A percentile compares a stretch with the other conserved stretches of the same genome.
phyloP scores from a whole-genome alignment of 2,329 filamentous ascomycete genomes.

The Aspergillus flavus region DNA sequence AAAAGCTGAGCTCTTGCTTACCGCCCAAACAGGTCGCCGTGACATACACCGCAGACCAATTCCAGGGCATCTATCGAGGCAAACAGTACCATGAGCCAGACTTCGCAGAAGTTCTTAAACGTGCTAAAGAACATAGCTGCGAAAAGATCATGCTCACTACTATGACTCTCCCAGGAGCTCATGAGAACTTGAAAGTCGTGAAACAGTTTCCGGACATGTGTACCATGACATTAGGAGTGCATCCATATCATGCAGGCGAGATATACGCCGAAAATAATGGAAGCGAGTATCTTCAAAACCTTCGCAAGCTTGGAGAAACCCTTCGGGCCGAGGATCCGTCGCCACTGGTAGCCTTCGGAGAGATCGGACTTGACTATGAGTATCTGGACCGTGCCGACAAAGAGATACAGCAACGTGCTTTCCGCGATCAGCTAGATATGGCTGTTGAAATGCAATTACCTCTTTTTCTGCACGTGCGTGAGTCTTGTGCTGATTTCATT shows the following conservation, averaged over 20 bases:
- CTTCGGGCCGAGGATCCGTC: constrained; percentile 28
- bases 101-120: constrained; percentile 36
- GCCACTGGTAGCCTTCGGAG: constrained; percentile 51
- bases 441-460: constrained; percentile 39
- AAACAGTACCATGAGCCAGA: constrained; percentile 54
- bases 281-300: constrained; percentile 17
- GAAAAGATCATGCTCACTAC: constrained; percentile 33
- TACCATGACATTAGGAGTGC: constrained; percentile 53
- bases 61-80: constrained; percentile 54
- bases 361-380: constrained; percentile 56
- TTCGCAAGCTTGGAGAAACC: constrained; percentile 22
- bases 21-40: constrained; percentile 27
- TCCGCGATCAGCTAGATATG: constrained; percentile 47
- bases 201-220: constrained; percentile 37
- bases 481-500: constrained; percentile 49
- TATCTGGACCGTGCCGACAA: constrained; percentile 48
- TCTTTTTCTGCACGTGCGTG: constrained; percentile 40
- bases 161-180: constrained; percentile 45
- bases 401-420: constrained; percentile 44
- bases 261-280: constrained; percentile 33
- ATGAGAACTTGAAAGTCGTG: constrained; percentile 45
- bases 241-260: constrained; percentile 54
- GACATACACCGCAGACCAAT: constrained; percentile 40
- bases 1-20: background rate
- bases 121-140: constrained; percentile 23